Conservation (phyloP, 1,284 basidiomycete species). For the Phlebopus sp. region DNA sequence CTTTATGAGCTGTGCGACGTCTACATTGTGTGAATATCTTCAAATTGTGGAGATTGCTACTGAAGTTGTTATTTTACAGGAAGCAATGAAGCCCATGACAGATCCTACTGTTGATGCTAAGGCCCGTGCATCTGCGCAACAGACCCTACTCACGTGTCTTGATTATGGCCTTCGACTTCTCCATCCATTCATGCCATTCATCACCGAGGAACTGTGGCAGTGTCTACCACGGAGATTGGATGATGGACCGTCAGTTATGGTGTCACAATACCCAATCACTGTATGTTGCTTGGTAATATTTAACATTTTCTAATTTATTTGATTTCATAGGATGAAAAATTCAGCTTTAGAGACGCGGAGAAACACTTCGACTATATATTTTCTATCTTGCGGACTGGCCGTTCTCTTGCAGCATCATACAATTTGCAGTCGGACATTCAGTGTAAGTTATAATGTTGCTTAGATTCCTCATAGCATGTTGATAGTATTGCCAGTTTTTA, state of each 20-base stretch:
- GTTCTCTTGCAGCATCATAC: constrained; percentile 90
- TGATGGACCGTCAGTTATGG: constrained; percentile 86
- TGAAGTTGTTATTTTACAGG: constrained; percentile 44
- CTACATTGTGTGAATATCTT: constrained; percentile 73
- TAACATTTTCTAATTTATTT: not conserved
- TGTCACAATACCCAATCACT: constrained; percentile 78
- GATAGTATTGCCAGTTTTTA: constrained; percentile 58
- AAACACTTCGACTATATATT: constrained; percentile 89
- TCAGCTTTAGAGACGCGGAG: constrained; percentile 74
- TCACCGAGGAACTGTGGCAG: constrained; percentile 99
- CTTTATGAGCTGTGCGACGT: constrained; percentile 98
- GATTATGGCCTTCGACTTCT: constrained; percentile 88
- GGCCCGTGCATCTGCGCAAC: constrained; percentile 81
- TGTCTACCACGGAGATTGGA: constrained; percentile 83
- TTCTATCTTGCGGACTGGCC: constrained; percentile 72
- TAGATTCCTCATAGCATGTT: constrained; percentile 1
- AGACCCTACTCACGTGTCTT: constrained; percentile 94
- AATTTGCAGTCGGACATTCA: constrained; percentile 88
- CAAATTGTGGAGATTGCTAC: not conserved
- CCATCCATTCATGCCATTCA: constrained; percentile 99
- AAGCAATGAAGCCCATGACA: constrained; percentile 97
- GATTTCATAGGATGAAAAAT: constrained; percentile 51
- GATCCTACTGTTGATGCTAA: constrained; percentile 68
- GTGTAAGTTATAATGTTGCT: constrained; percentile 42
- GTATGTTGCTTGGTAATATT: constrained; percentile 45